Conservation (phyloP, 1,284 basidiomycete genomes). For the Sanguinoderma infundibulare region DNA sequence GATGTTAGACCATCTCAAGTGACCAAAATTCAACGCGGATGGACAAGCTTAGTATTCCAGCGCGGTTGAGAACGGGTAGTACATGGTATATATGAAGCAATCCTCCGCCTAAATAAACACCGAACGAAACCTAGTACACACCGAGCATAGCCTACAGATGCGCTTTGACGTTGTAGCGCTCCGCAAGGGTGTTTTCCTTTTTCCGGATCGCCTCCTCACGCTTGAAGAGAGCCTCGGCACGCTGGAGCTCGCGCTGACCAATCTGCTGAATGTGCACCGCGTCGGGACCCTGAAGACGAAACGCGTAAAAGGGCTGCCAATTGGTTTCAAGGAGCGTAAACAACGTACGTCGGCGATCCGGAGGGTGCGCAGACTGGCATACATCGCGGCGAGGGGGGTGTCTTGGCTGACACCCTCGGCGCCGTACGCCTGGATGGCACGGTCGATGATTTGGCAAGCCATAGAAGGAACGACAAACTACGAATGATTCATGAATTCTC, state of each 20-base stretch:
- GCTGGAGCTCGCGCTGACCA: constrained; percentile 83
- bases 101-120: not conserved
- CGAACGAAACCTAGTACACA: not conserved
- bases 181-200: constrained; percentile 63
- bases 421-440: constrained; percentile 93
- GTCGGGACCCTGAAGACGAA: constrained; percentile 76
- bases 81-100: not conserved
- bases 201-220: constrained; percentile 57
- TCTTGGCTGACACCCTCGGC: constrained; percentile 96
- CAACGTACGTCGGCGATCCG: constrained; percentile 85
- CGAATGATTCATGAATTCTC: constrained; percentile 4
- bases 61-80: too few species aligned
- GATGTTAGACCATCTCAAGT: too few species aligned
- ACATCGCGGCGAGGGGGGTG: constrained; percentile 79
- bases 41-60: too few species aligned
- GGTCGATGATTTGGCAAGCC: constrained; percentile 88
- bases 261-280: constrained; percentile 95
- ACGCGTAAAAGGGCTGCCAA: not conserved
- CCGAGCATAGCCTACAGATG: constrained; percentile 10
- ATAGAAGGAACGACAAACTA: constrained; percentile 92
- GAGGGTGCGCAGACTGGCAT: constrained; percentile 84
- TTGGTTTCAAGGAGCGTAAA: not conserved
- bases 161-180: constrained; percentile 61
- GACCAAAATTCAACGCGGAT: too few species aligned
- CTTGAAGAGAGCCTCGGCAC: constrained; percentile 60